Percentiles rank a stretch among this genome's conserved stretches.
Evolutionary conservation across 768 basidiomycete genomes (phyloP).

Genomic region (Amanita fuliginea): DNA sequence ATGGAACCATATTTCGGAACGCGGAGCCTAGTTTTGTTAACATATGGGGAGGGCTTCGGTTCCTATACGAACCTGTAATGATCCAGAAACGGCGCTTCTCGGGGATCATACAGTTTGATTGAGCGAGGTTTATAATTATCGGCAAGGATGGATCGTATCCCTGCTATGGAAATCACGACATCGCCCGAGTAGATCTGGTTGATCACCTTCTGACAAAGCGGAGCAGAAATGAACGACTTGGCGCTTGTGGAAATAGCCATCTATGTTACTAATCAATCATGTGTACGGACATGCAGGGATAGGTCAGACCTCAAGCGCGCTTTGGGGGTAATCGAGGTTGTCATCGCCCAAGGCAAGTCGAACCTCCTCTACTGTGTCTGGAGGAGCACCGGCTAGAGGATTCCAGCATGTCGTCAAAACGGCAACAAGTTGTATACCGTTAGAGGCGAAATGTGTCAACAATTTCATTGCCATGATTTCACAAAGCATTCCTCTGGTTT

Average conservation of each 20-base stretch:
- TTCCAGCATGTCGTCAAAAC: slow-evolving; percentile 80
- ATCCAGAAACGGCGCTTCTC: slow-evolving; percentile 63
- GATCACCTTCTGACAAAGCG: slow-evolving; percentile 79
- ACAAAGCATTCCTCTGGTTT: slow-evolving; percentile 60
- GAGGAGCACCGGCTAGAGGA: slow-evolving; percentile 68
- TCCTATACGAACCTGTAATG: slow-evolving; percentile 53
- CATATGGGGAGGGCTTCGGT: not conserved
- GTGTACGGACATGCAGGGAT: not conserved
- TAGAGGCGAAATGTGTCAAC: slow-evolving; percentile 58
- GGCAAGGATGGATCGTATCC: slow-evolving; percentile 66
- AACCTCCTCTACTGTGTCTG: slow-evolving; percentile 57
- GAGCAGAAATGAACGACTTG: slow-evolving; percentile 74
- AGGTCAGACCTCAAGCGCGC: slow-evolving; percentile 70
- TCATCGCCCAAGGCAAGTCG: slow-evolving; percentile 45
- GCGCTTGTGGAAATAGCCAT: slow-evolving; percentile 83
- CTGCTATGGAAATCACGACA: slow-evolving; percentile 52
- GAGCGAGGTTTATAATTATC: slow-evolving; percentile 82
- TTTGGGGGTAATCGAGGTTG: slow-evolving; percentile 60
- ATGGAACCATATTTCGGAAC: slow-evolving; percentile 75
- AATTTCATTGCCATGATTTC: slow-evolving; percentile 88
- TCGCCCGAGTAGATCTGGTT: slow-evolving; percentile 81
- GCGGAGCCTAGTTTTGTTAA: slow-evolving; percentile 40
- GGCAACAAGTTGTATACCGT: slow-evolving; percentile 66
- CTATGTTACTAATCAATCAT: slow-evolving; percentile 22
- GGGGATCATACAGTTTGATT: slow-evolving; percentile 62